Evolutionary conservation across 1,284 basidiomycete species (phyloP), one percentile per base, ranked within the genome.

Genomic region (Cutaneotrichosporon spelunceum): DNA sequence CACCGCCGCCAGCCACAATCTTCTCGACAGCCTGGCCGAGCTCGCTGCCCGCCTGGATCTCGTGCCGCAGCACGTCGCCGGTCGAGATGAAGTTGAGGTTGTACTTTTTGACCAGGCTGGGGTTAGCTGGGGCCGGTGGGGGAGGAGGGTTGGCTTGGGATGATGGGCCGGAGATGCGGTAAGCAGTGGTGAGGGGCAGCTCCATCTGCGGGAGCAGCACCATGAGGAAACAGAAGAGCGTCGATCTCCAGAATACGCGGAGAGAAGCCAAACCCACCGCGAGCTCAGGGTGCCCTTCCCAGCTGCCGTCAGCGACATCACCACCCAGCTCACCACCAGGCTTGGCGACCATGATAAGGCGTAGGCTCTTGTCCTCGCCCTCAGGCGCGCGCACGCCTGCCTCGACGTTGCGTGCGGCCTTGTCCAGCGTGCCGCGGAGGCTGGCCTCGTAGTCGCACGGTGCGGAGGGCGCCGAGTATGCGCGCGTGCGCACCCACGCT

Each of bases 271-370:
- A 5, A 16, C 65, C 30, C 23, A 76, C 72, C 73, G 66, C 19
- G 75, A 70, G 52, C 72, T 75, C 19, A 77, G 61, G 4, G 75
- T 77, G 11, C 75, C 75, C 74, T 77, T 53, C 9, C 52, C 52
- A 6, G 52, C 52, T 53, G 48, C n/a, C 24, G 48, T 34, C 36
- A 33, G 52, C 26, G 9, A 44, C 24, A 7, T 16, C 45, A 14
- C 10, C 4, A 26, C 10, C 14, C 2, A 16, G 44, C 23, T 59
- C 57, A 79, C 74, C 72, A 1, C 76, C 79, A 10, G 79, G 79
- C 66, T 80, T 79, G 26, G 78, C 79, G 66, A 80, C 79, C 52
- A 79, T 68, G 61, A 79, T 61, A 71, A 80, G 75, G 50, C 78
- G 66, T 56, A 80, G 55, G 19, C 45, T 44, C 33, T 59, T 45